Base-by-base conservation (phyloP, 331 rosid genomes). In the Pyracantha coccinea region DNA sequence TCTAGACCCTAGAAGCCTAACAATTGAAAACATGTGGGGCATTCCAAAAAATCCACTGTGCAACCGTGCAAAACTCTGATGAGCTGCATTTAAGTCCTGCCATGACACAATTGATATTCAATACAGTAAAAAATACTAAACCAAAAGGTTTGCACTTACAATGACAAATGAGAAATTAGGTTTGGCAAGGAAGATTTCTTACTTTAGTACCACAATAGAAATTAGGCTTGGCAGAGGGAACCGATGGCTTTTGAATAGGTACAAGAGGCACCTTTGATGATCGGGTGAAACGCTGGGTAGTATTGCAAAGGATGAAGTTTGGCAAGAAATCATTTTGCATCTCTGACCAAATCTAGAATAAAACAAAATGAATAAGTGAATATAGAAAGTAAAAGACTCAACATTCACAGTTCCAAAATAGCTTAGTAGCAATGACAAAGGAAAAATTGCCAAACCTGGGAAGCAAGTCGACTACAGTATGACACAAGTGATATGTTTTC, bases 1-100 rank as follows among this genome's bases (percentile, higher is more conserved):
- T 86, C 97, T 89, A 71, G 99, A 90, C 76, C 99, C 99, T 73
- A 94, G 73, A 73, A 94, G 92, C 84, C 88, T 90, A 68, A 82
- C 92, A 79, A 88, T 81, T 41, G 97, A 89, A 82, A 87, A 88
- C 91, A 92, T 90, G 86, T 94, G 97, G 72, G 97, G 93, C 75
- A 90, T 85, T 81, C 99, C 99, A 84, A 92, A 94, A 87, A 94
- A 94, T 77, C 99, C 99, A 84, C 96, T 78, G 85, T 94, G 99
- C 83, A 94, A 77, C 68, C 97, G 91, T 24, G 93, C 95, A 86
- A 90, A 87, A 92, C 97, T 94, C 77, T 94, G 99, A 87, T 94
- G 99, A 71, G 99, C 97, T 80, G 91, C 88, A 88, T 87, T 94
- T 81, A 94, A 83, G 78, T 92, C 97, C 99, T 94, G 78, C 27